Evolutionary conservation across 495 filamentous ascomycete genomes (phyloP).

Genomic region (Barbatosphaeria neglecta): DNA sequence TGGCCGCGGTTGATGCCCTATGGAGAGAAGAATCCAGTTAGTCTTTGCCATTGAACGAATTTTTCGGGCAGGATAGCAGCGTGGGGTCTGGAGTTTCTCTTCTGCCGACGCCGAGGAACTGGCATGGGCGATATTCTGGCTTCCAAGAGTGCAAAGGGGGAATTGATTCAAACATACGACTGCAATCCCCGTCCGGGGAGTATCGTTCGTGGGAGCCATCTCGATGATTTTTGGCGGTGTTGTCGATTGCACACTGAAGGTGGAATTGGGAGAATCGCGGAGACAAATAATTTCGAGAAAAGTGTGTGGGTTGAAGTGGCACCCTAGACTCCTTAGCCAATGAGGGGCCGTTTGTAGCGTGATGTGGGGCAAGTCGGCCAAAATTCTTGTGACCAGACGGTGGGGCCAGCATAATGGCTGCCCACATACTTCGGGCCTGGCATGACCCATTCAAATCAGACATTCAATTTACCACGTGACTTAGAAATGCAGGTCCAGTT

Average conservation of each 20-base stretch:
- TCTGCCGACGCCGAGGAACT: neutral
- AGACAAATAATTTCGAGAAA: neutral
- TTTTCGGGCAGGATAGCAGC: neutral
- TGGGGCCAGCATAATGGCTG: too few species aligned
- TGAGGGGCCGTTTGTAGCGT: too few species aligned
- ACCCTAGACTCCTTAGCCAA: neutral
- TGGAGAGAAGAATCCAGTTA: neutral
- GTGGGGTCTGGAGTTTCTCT: neutral
- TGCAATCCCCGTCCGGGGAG: neutral
- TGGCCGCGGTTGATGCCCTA: slow-evolving; percentile 79
- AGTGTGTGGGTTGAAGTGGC: neutral
- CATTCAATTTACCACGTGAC: too few species aligned
- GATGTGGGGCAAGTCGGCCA: too few species aligned
- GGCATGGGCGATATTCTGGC: neutral
- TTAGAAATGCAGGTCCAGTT: too few species aligned
- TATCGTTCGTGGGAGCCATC: neutral
- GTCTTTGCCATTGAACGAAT: neutral
- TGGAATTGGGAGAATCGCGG: neutral
- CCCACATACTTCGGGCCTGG: too few species aligned
- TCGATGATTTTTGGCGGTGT: neutral
- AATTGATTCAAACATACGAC: neutral
- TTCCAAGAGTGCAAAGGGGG: neutral
- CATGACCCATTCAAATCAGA: too few species aligned
- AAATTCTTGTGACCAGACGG: too few species aligned
- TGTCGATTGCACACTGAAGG: neutral